Evolutionary conservation across 2,329 filamentous ascomycete species (phyloP).

Genomic region (Stagonosporopsis cucurbitacearum): DNA sequence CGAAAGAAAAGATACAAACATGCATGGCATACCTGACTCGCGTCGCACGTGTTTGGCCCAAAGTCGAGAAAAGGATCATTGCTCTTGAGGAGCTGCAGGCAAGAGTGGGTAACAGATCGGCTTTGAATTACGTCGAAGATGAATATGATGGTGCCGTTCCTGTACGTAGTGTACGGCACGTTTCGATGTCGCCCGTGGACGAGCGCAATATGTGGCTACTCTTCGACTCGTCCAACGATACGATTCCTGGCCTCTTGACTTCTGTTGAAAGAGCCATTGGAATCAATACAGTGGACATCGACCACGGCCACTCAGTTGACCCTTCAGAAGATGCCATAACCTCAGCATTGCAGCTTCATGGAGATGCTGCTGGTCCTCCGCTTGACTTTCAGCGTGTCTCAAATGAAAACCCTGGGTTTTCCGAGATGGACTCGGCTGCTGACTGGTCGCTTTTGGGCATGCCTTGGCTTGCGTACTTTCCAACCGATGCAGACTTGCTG

Average conservation of each 20-base stretch:
- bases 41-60: background rate
- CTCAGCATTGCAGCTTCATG: background rate
- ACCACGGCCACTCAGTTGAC: background rate
- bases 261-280: background rate
- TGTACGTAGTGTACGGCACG: background rate
- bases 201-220: background rate
- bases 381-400: background rate
- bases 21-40: background rate
- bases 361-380: background rate
- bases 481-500: background rate
- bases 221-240: background rate
- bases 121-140: background rate
- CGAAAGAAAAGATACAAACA: background rate
- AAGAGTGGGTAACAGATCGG: background rate
- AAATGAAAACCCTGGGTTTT: no score
- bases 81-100: background rate
- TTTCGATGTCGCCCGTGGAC: background rate
- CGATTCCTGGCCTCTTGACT: background rate
- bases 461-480: slow-evolving; percentile 1
- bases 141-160: background rate
- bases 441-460: background rate
- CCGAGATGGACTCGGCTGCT: background rate
- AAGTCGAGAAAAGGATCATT: background rate
- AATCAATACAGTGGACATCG: background rate
- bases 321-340: background rate